These are phyloP conservation scores for Suillus tomentosus DNA, from an alignment of 768 basidiomycete species.

Conservation along the genomic window DNA sequence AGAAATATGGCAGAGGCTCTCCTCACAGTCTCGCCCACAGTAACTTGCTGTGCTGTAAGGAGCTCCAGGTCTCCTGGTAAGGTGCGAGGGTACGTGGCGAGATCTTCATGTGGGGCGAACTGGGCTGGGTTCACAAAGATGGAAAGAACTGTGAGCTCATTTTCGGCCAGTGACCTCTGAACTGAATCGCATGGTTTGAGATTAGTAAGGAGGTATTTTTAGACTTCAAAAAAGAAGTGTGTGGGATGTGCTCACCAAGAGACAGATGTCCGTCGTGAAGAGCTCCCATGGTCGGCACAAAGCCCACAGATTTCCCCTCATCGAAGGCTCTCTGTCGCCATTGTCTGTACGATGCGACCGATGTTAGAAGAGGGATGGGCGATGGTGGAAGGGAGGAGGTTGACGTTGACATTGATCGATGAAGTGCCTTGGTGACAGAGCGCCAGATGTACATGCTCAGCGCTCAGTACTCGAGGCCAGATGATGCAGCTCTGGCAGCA, in stretches of 20 bases:
- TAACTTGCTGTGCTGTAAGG: conserved; percentile 44
- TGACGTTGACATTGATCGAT: conserved; percentile 23
- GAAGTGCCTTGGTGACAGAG: conserved; percentile 1
- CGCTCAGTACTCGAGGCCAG: no score
- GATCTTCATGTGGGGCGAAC: conserved; percentile 95
- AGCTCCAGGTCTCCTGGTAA: conserved; percentile 71
- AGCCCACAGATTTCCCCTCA: conserved; percentile 72
- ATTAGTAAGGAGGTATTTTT: conserved; percentile 10
- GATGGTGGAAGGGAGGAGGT: conserved; percentile 28
- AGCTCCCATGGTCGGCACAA: conserved; percentile 98
- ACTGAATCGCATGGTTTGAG: conserved; percentile 50
- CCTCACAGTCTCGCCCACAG: conserved; percentile 34
- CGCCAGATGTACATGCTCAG: conserved; percentile 14
- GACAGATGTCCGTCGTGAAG: conserved; percentile 92
- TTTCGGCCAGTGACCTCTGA: conserved; percentile 68
- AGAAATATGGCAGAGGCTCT: conserved; percentile 74
- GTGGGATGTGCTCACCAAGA: conserved; percentile 64
- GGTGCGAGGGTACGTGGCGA: conserved; percentile 88
- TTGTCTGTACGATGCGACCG: conserved; percentile 60
- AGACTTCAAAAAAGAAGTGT: background rate
- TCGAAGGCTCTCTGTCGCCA: conserved; percentile 74
- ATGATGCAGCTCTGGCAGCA: no score
- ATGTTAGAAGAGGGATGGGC: conserved; percentile 52
- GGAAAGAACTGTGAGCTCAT: conserved; percentile 87
- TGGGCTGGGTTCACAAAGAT: conserved; percentile 99